Percentiles rank a stretch among this genome's conserved stretches.
phyloP scores from a whole-genome alignment of 2,329 filamentous ascomycete genomes.

The Capronia coronata region DNA sequence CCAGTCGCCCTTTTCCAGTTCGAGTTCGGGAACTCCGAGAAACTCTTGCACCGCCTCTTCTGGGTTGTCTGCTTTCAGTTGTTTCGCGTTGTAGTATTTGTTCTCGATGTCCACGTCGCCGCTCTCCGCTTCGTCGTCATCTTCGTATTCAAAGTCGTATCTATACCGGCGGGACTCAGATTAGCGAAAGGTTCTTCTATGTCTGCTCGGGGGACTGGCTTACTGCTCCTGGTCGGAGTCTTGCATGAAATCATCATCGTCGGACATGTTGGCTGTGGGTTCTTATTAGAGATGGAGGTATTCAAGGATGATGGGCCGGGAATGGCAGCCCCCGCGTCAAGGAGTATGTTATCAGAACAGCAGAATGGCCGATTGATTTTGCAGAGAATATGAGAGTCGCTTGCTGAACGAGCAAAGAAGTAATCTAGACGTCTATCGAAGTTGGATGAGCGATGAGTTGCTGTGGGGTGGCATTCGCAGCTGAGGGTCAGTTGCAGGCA shows the following conservation, averaged over 20 bases:
- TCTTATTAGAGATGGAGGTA: neutral
- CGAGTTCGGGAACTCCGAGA: slow-evolving; percentile 73
- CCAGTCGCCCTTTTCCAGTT: slow-evolving; percentile 93
- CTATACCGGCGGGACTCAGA: slow-evolving; percentile 37
- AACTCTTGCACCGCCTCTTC: slow-evolving; percentile 89
- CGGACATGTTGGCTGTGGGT: slow-evolving; percentile 55
- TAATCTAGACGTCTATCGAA: too few species aligned
- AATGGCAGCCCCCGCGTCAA: too few species aligned
- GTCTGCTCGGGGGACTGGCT: neutral
- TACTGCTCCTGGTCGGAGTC: slow-evolving; percentile 82
- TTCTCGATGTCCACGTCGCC: slow-evolving; percentile 96
- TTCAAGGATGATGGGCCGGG: too few species aligned
- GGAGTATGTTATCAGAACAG: too few species aligned
- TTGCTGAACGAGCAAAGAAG: too few species aligned
- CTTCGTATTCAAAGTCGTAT: slow-evolving; percentile 97
- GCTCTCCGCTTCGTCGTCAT: slow-evolving; percentile 79
- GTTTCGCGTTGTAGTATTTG: slow-evolving; percentile 99
- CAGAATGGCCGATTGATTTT: neutral
- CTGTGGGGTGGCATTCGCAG: too few species aligned
- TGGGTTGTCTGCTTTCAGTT: slow-evolving; percentile 80
- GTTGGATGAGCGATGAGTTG: too few species aligned
- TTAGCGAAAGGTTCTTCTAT: neutral
- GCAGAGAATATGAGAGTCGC: neutral
- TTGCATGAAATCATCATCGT: slow-evolving; percentile 89
- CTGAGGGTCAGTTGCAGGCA: too few species aligned